Evolutionary conservation across 1,284 basidiomycete species (phyloP).

Genomic region (Butyriboletus appendiculatus): DNA sequence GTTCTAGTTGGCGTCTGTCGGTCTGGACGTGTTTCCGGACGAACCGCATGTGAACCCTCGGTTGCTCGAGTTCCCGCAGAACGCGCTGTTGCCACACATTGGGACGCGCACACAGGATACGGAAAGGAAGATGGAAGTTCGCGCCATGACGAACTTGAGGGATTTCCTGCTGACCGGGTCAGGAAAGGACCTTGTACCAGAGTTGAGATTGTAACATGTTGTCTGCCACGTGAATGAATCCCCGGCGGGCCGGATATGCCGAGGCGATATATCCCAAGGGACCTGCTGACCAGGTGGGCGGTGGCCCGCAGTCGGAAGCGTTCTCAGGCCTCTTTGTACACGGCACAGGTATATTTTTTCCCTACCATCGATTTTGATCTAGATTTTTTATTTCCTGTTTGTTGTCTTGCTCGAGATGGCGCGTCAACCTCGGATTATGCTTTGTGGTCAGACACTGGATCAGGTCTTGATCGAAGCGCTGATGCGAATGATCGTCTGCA

Average conservation of each 20-base stretch:
- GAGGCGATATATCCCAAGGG: not conserved
- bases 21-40: constrained; percentile 88
- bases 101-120: constrained; percentile 83
- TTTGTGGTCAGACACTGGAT: constrained; percentile 26
- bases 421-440: constrained; percentile 23
- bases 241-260: constrained; percentile 1
- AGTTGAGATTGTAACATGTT: constrained; percentile 37
- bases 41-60: constrained; percentile 85
- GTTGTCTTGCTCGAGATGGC: not conserved
- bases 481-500: constrained; percentile 26
- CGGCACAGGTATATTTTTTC: too few relatives aligned
- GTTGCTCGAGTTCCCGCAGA: constrained; percentile 78
- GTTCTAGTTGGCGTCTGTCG: constrained; percentile 75
- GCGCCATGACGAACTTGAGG: constrained; percentile 68
- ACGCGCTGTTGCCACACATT: constrained; percentile 86
- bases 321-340: not conserved
- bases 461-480: not conserved
- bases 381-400: not conserved
- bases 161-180: constrained; percentile 64
- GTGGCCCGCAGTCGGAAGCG: not conserved
- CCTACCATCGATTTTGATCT: not conserved
- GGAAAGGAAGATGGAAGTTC: constrained; percentile 80
- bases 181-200: constrained; percentile 66
- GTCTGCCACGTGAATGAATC: too few relatives aligned
- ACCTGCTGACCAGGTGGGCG: not conserved